These are phyloP conservation scores for Lentinus polychrous DNA, from an alignment of 1,284 basidiomycete species.

Conservation along the genomic window DNA sequence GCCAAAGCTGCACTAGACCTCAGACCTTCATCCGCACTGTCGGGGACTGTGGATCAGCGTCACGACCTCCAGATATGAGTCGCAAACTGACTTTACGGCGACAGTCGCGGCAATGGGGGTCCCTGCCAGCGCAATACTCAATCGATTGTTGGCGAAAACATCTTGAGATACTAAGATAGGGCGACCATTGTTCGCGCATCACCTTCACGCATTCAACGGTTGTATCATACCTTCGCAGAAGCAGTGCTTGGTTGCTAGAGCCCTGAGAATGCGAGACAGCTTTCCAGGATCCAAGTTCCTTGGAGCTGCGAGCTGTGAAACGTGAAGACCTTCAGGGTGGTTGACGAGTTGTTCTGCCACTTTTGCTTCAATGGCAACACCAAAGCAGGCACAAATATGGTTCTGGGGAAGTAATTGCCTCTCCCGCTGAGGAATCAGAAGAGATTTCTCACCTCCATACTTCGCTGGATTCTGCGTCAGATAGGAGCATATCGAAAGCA, in stretches of 20 bases:
- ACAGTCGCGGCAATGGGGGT: constrained; percentile 7
- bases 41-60: background rate
- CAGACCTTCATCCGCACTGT: constrained; percentile 13
- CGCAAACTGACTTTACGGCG: constrained; percentile 6
- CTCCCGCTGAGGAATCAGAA: background rate
- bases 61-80: background rate
- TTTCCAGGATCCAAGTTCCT: constrained; percentile 25
- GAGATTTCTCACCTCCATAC: background rate
- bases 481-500: background rate
- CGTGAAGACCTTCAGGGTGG: constrained; percentile 25
- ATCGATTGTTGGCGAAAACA: constrained; percentile 21
- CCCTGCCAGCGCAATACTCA: constrained; percentile 11
- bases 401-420: background rate
- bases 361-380: constrained; percentile 18
- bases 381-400: constrained; percentile 4
- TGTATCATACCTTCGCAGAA: constrained; percentile 29
- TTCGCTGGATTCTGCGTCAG: background rate
- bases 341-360: constrained; percentile 26
- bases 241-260: constrained; percentile 29
- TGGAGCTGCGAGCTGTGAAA: constrained; percentile 23
- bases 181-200: constrained; percentile 3
- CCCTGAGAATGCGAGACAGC: constrained; percentile 28
- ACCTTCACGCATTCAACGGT: background rate
- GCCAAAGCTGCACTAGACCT: background rate
- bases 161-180: constrained; percentile 7